A percentile compares a stretch with the other conserved stretches of the same genome.
Evolutionary conservation across 2,329 filamentous ascomycete species (phyloP).

Genomic region (Ophiosphaerella herpotricha): DNA sequence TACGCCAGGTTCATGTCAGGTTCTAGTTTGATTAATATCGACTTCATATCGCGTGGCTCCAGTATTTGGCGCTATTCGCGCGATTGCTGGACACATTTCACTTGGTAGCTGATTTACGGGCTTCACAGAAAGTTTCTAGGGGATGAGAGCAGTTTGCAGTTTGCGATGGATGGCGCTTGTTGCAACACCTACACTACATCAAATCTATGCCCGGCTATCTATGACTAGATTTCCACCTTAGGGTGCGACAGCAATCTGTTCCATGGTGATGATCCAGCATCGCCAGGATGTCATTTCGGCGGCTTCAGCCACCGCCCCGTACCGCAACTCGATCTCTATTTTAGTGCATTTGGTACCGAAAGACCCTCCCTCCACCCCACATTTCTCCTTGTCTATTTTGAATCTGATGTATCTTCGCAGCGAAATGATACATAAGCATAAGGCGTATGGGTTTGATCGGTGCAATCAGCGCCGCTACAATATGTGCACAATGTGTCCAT

Average conservation of each 20-base stretch:
- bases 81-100: neutral
- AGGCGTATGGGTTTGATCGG: too few relatives aligned
- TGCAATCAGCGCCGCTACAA: neutral
- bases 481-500: slow-evolving; percentile 4
- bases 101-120: too few relatives aligned
- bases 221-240: neutral
- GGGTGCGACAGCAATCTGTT: neutral
- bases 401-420: too few relatives aligned
- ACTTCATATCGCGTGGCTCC: slow-evolving; percentile 4
- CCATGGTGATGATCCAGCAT: neutral
- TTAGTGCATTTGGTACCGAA: neutral
- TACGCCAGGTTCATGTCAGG: neutral
- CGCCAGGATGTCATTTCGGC: neutral
- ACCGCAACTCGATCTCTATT: slow-evolving; percentile 2
- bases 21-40: slow-evolving; percentile 8
- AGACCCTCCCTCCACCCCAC: neutral
- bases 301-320: slow-evolving; percentile 12
- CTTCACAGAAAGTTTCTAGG: too few relatives aligned
- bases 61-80: slow-evolving; percentile 3
- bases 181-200: too few relatives aligned
- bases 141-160: too few relatives aligned
- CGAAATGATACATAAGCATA: too few relatives aligned
- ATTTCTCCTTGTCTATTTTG: neutral
- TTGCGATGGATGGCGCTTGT: too few relatives aligned
- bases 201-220: neutral